These are phyloP conservation scores for Aureobasidium sp. DNA, from an alignment of 2,329 filamentous ascomycete genomes.

Conservation along the genomic window DNA sequence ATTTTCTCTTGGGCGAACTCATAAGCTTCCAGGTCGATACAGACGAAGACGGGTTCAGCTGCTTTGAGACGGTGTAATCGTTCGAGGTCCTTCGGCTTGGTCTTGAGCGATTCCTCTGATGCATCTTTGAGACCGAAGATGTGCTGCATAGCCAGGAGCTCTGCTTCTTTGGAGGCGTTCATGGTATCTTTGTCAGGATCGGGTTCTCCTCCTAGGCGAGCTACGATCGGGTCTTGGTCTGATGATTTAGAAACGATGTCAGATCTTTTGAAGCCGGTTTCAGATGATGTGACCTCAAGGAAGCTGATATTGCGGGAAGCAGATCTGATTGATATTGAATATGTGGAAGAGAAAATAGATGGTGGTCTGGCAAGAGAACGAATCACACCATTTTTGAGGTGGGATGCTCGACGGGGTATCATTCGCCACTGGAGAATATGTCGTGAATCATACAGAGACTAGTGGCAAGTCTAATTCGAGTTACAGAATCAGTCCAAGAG, in stretches of 20 bases:
- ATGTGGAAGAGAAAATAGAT: not conserved
- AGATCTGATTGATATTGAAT: not conserved
- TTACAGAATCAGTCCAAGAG: too few relatives aligned
- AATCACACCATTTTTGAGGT: conserved; percentile 12
- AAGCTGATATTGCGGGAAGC: not conserved
- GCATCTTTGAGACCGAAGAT: conserved; percentile 13
- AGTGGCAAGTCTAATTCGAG: not conserved
- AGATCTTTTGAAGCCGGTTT: too few relatives aligned
- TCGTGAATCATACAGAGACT: not conserved
- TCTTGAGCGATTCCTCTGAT: not conserved
- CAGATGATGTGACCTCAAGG: not conserved
- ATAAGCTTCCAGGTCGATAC: conserved; percentile 34
- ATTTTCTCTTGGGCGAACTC: conserved; percentile 29
- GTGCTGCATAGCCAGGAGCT: conserved; percentile 10
- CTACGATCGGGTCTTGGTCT: too few relatives aligned
- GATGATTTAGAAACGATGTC: too few relatives aligned
- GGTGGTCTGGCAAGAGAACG: not conserved
- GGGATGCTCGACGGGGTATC: not conserved
- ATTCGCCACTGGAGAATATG: not conserved
- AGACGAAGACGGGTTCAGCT: conserved; percentile 30
- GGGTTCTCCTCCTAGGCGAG: not conserved
- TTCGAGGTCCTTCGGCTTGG: not conserved
- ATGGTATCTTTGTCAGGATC: not conserved
- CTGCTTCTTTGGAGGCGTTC: not conserved
- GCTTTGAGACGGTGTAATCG: conserved; percentile 8